phyloP scores from a whole-genome alignment of 768 basidiomycete genomes.

The Suillus paluster region DNA sequence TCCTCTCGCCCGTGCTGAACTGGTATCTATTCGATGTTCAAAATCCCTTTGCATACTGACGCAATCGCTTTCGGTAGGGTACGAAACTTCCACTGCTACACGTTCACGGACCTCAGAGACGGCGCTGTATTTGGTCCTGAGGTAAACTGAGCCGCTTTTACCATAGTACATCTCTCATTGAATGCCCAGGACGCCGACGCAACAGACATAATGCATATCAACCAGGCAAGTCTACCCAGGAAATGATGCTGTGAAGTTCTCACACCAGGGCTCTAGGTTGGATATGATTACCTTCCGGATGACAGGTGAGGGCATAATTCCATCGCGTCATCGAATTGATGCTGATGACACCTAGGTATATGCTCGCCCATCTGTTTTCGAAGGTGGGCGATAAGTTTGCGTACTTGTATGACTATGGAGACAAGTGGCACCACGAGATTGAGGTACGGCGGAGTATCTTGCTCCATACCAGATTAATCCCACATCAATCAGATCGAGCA shows the following conservation, averaged over 20 bases:
- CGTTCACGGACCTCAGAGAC: constrained; percentile 40
- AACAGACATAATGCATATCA: constrained; percentile 28
- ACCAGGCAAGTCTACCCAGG: constrained; percentile 14
- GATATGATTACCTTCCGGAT: constrained; percentile 35
- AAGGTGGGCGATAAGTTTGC: constrained; percentile 36
- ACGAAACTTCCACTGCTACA: constrained; percentile 37
- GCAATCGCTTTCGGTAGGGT: constrained; percentile 15
- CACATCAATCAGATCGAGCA: constrained; percentile 22
- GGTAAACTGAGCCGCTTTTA: constrained; percentile 17
- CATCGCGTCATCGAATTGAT: background rate
- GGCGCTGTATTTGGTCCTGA: constrained; percentile 38
- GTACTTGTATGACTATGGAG: constrained; percentile 40
- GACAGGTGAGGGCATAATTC: constrained; percentile 17
- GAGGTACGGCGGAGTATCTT: constrained; percentile 20
- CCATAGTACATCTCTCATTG: background rate
- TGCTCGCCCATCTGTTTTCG: constrained; percentile 33
- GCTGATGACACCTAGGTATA: constrained; percentile 16
- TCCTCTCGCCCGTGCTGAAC: constrained; percentile 38
- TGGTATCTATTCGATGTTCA: constrained; percentile 21
- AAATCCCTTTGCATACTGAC: constrained; percentile 3
- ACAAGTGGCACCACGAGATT: constrained; percentile 37
- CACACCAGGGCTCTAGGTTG: constrained; percentile 21
- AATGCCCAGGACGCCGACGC: constrained; percentile 22
- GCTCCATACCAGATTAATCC: background rate
- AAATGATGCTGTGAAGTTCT: background rate